A percentile compares a stretch with the other conserved stretches of the same genome.
These are phyloP conservation scores for Botrytis porri DNA, from an alignment of 2,329 filamentous ascomycete genomes.

Conservation along the genomic window DNA sequence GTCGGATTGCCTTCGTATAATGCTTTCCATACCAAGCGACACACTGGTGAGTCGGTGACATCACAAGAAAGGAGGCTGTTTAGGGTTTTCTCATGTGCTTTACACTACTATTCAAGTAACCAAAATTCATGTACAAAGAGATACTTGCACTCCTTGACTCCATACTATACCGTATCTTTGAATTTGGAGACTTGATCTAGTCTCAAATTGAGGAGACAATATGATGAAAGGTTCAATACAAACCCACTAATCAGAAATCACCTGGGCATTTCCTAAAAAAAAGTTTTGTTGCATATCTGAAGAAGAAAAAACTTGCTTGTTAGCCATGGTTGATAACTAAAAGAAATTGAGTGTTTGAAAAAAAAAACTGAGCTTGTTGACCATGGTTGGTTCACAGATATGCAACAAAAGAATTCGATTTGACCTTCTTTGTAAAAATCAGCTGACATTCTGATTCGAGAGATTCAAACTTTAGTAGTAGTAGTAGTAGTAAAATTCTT, in stretches of 20 bases:
- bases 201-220: not conserved
- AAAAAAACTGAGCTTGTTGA: not conserved
- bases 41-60: not conserved
- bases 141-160: not conserved
- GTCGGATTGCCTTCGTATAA: not conserved
- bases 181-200: not conserved
- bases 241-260: not conserved
- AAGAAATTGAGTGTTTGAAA: not conserved
- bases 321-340: not conserved
- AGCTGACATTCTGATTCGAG: not conserved
- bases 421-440: rapidly evolving
- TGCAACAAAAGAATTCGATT: not conserved
- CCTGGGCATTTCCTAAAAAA: not conserved
- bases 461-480: too few species aligned
- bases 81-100: not conserved
- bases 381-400: not conserved
- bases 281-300: not conserved
- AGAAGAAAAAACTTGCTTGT: not conserved
- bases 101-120: not conserved
- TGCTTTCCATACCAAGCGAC: not conserved
- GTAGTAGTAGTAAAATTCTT: too few species aligned
- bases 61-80: not conserved
- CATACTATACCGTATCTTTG: not conserved
- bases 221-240: not conserved
- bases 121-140: not conserved